Evolutionary conservation across 306 rosid species (phyloP), one percentile per base, ranked within the genome.

Genomic region (Neltuma alba): DNA sequence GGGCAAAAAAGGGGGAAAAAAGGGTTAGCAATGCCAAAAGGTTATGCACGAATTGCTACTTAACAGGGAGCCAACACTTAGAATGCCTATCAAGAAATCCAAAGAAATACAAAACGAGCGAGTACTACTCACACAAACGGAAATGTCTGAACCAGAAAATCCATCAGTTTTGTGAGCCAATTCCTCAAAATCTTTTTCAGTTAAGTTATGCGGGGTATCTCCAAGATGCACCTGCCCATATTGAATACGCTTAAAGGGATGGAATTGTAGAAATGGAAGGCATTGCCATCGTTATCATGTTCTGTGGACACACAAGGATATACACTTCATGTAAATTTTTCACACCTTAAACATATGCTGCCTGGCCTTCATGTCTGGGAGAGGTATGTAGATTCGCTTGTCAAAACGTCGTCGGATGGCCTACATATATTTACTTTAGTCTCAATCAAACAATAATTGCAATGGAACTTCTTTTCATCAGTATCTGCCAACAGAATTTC

Each of bases 341-440:
- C 83, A 85, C 57, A 87, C 97, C 83, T 92, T 92, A 82, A 92
- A 92, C 84, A 92, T 90, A 78, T 92, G 94, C 75, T 88, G 92
- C 67, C 93, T 85, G 31, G 94, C 94, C 82, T 92, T 92, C 57
- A 38, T 30, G 78, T 90, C 94, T 72, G 97, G 97, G 13, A 90
- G 93, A 40, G 97, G 94, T 74, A 90, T 92, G 84, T 89, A 88
- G 79, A 92, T 92, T 11, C 97, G 92, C 85, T 89, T 92, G 85
- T 92, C 97, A 41, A 92, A 92, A 80, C 97, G 97, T 31, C 97
- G 85, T 30, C 97, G 86, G 64, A 92, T 89, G 74, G 97, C 97
- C 97, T 92, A 88, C 84, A 89, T 34, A 25, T 71, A 23, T 73
- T 55, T 78, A 38, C 20, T 25, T 78, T 68, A 78, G 75, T 37